Conservation (phyloP, 768 basidiomycete genomes). For the Rhodotorula kratochvilovae region DNA sequence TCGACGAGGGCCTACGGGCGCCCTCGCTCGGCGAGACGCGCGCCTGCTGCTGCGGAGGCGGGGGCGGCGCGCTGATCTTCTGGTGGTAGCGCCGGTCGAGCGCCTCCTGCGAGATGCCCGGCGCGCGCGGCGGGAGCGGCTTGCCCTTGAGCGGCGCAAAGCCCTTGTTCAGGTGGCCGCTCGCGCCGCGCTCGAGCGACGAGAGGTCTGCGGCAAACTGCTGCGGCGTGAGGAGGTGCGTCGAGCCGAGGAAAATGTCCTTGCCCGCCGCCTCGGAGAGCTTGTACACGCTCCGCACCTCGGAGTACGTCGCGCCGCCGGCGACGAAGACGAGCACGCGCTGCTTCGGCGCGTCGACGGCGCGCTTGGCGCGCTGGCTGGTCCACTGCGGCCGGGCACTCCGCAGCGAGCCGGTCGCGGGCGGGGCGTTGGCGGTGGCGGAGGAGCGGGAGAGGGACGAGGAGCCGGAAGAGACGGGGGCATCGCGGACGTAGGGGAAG, state of each 20-base stretch:
- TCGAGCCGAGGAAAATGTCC: slow-evolving; percentile 91
- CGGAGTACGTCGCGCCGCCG: slow-evolving; percentile 93
- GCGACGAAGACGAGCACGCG: slow-evolving; percentile 83
- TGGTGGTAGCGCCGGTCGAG: slow-evolving; percentile 27
- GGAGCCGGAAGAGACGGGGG: slow-evolving; percentile 49
- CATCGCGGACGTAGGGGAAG: slow-evolving; percentile 87
- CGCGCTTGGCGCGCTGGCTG: slow-evolving; percentile 40
- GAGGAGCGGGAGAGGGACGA: slow-evolving; percentile 34
- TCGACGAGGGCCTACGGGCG: not conserved
- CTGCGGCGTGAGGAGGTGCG: slow-evolving; percentile 76
- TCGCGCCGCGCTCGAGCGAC: slow-evolving; percentile 79
- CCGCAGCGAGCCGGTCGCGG: slow-evolving; percentile 62
- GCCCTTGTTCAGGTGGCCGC: slow-evolving; percentile 54
- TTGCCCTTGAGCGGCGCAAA: slow-evolving; percentile 27
- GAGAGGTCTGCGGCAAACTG: slow-evolving; percentile 81
- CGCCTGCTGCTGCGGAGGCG: not conserved
- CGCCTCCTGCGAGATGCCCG: slow-evolving; percentile 26
- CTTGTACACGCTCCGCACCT: slow-evolving; percentile 81
- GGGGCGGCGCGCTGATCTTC: slow-evolving; percentile 14
- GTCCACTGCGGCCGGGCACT: slow-evolving; percentile 52
- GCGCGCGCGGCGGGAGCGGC: slow-evolving; percentile 1
- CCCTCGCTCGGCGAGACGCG: not conserved
- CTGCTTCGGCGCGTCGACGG: slow-evolving; percentile 57
- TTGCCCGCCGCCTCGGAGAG: slow-evolving; percentile 69
- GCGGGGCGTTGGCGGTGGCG: slow-evolving; percentile 50